Evolutionary conservation across 208 protist genomes (phyloP).

Genomic region (Trypanosoma lewisi): DNA sequence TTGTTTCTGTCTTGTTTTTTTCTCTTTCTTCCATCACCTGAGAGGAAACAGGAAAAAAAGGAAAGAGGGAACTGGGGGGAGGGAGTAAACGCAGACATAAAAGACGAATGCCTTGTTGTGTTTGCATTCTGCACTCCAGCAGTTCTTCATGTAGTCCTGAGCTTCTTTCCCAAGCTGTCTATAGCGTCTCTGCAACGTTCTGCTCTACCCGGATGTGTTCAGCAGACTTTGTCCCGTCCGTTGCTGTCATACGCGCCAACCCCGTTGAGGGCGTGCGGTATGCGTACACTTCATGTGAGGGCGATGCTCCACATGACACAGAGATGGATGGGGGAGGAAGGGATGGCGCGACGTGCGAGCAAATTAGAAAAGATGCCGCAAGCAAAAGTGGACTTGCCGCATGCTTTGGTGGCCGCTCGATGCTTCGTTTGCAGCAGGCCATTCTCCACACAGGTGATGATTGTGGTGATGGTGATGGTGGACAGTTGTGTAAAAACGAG

Average conservation of each 20-base stretch:
- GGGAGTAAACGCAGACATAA: background rate
- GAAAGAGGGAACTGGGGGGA: background rate
- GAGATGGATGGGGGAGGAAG: background rate
- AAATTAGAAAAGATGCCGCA: background rate
- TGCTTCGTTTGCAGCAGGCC: conserved; percentile 13
- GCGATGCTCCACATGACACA: conserved; percentile 50
- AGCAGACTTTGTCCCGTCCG: conserved; percentile 62
- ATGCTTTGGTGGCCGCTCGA: conserved; percentile 17
- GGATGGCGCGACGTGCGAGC: background rate
- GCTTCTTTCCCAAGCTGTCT: conserved; percentile 47
- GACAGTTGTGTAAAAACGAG: background rate
- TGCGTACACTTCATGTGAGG: conserved; percentile 52
- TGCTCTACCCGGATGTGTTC: conserved; percentile 31
- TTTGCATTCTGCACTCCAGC: conserved; percentile 71
- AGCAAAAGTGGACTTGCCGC: background rate
- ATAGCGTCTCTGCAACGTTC: conserved; percentile 48
- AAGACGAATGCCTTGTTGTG: conserved; percentile 37
- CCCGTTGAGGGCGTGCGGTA: conserved; percentile 48
- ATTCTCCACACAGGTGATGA: too few relatives aligned
- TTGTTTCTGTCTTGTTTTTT: too few relatives aligned
- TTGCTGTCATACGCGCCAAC: conserved; percentile 67
- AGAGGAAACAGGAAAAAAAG: background rate
- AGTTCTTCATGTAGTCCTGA: conserved; percentile 37
- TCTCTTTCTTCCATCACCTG: too few relatives aligned
- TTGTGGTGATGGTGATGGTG: too few relatives aligned